Evolutionary conservation across 2,329 filamentous ascomycete genomes (phyloP), one percentile per base, ranked within the genome.

Genomic region (Penicillium carneum): DNA sequence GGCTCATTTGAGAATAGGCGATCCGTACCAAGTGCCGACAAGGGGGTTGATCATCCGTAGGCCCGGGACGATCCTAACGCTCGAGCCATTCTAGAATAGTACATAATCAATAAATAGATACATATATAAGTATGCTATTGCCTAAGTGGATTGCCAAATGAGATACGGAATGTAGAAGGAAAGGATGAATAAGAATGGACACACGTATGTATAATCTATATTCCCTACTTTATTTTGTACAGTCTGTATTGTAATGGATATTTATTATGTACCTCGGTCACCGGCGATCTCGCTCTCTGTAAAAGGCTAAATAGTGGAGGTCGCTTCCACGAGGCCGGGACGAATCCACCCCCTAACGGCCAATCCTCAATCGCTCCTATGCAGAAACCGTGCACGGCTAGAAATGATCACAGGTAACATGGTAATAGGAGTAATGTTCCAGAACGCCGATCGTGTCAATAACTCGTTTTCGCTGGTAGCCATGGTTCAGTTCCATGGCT

Each of bases 301-400:
- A 68, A 61, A 63, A 46, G 57, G 55, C 52, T 57, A 63, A 61
- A 64, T 29, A 52, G 68, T 69, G 67, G 67, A 62, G 38, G 55
- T 70, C 68, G 68, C 68, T 70, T 69, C 68, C 68, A 70, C 67
- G 68, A 69, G 67, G 65, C 50, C 62, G 68, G 66, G 57, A 61
- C 23, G 36, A 39, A 56, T 52, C 63, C 51, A 57, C 57, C 39
- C 39, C 8, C 34, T 39, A 68, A 63, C 62, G 65, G 63, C 66
- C 68, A 69, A 70, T 68, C 62, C 58, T 39, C 42, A 47, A 41
- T 62, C 48, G 46, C 53, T 23, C 45, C 41, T 50, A 48, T 68
- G 65, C 62, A 70, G 67, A 69, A 65, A 38, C 47, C 57, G 61
- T 62, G 67, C 67, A 69, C 64, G 63, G 64, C 14, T 60, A 29